These are phyloP conservation scores for Gremmenia infestans DNA, from an alignment of 2,329 filamentous ascomycete species.

Conservation along the genomic window DNA sequence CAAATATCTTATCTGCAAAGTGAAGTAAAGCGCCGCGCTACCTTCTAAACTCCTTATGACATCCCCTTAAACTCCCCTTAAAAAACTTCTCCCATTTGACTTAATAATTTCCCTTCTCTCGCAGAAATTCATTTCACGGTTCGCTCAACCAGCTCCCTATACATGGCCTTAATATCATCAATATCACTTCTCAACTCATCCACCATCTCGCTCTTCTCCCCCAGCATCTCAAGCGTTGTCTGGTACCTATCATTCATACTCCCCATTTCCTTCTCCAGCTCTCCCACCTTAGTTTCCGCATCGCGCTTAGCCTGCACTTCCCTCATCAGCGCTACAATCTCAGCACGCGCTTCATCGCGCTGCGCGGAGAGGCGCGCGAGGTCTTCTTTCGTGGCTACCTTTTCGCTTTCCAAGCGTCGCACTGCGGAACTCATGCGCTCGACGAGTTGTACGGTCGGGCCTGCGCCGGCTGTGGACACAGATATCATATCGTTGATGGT, in stretches of 20 bases:
- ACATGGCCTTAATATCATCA: constrained; percentile 91
- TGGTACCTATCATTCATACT: constrained; percentile 75
- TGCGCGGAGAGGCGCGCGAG: constrained; percentile 74
- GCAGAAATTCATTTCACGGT: constrained; percentile 57
- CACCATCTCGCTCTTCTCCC: constrained; percentile 93
- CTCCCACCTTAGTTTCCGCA: constrained; percentile 53
- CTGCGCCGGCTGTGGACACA: constrained; percentile 82
- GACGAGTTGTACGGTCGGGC: constrained; percentile 89
- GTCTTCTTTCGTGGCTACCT: constrained; percentile 84
- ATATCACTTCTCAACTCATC: constrained; percentile 89
- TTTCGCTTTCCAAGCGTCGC: constrained; percentile 84
- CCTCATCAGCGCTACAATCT: constrained; percentile 87
- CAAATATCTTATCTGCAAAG: not conserved
- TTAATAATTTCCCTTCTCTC: not conserved
- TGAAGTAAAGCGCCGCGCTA: not conserved
- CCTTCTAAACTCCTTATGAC: not conserved
- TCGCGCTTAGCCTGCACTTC: constrained; percentile 69
- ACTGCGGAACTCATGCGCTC: constrained; percentile 95
- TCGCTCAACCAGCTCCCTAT: constrained; percentile 83
- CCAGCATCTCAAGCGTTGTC: constrained; percentile 87
- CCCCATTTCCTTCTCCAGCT: constrained; percentile 63
- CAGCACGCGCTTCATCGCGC: constrained; percentile 83
- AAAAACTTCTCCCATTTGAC: not conserved
- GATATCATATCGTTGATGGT: constrained; percentile 81
- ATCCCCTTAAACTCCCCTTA: not conserved